Base-by-base conservation (phyloP, 2,329 filamentous ascomycete species). In the Drechslerella stenobrocha region DNA sequence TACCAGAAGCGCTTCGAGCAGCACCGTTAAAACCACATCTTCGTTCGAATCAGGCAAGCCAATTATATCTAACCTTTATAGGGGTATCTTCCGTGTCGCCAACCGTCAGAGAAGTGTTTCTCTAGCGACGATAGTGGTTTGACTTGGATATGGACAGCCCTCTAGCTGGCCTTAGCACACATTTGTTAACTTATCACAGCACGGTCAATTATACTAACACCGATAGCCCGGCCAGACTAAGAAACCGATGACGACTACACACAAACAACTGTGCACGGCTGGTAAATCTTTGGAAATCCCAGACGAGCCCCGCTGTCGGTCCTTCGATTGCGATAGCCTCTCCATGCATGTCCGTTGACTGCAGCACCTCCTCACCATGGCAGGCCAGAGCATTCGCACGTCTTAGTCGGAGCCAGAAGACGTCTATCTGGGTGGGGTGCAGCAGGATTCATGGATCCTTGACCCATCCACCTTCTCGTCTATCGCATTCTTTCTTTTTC, bases 1-100 rank as follows among this genome's bases (percentile, higher is more conserved):
- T 42, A 42, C 37, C 37, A 42, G 37, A 42, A 42, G 37, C 37
- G 37, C 37, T 42, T 42, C n/a, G n/a, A 42, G 37, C n/a, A n/a
- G n/a, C n/a, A 18, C 15, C 37, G n/a, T n/a, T n/a, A n/a, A n/a
- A n/a, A n/a, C n/a, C 7, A 42, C 37, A 42, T 18, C 37, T 42
- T 42, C 37, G 18, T 18, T 42, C 15, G 37, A 42, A 8, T 37
- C 34, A n/a, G n/a, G n/a, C n/a, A n/a, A n/a, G 34, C 34, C 15
- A 9, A 15, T 15, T 37, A 37, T 37, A 9, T 37, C 34, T n/a
- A 13, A 37, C 4, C 34, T 9, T 37, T 37, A n/a, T 37, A 8
- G 7, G 8, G n/a, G 4, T 37, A 13, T 37, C 34, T 8, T n/a
- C 8, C 15, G 6, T 4, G 7, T 37, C 34, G 15, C 13, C 3